These are phyloP conservation scores for Boeremia lycopersici DNA, from an alignment of 2,329 filamentous ascomycete genomes.

Conservation along the genomic window DNA sequence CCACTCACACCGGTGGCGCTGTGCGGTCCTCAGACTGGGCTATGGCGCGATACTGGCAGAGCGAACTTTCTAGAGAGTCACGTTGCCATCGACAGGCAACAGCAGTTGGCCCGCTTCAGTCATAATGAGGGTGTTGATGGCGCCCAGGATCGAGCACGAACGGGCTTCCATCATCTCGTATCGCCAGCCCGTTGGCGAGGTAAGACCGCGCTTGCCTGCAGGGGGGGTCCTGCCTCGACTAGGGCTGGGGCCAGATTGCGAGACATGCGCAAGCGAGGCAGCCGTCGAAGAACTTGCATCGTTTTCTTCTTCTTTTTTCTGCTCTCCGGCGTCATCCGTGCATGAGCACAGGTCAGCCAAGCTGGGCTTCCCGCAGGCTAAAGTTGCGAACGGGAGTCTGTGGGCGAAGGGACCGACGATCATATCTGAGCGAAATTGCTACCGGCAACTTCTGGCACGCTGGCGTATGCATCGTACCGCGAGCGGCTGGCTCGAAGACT, in stretches of 20 bases:
- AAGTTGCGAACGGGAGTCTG: constrained; percentile 44
- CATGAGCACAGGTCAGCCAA: constrained; percentile 34
- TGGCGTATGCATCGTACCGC: constrained; percentile 27
- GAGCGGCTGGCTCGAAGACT: constrained; percentile 7
- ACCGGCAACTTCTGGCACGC: constrained; percentile 30
- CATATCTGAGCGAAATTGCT: constrained; percentile 36
- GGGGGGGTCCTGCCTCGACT: constrained; percentile 22
- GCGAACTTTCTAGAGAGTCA: constrained; percentile 4
- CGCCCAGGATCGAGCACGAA: constrained; percentile 33
- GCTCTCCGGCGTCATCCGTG: constrained; percentile 42
- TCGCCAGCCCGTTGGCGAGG: constrained; percentile 36
- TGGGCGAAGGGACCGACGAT: constrained; percentile 38
- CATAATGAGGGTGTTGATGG: constrained; percentile 22
- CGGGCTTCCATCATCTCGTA: constrained; percentile 35
- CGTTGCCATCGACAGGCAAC: constrained; percentile 1
- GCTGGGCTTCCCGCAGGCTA: constrained; percentile 43
- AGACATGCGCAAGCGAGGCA: constrained; percentile 34
- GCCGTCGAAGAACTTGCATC: constrained; percentile 38
- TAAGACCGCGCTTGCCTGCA: constrained; percentile 23
- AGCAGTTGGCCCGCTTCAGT: constrained; percentile 4
- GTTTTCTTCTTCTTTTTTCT: constrained; percentile 34
- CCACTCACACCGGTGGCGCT: constrained; percentile 20
- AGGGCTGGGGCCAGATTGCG: constrained; percentile 27
- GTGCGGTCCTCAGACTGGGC: not conserved
- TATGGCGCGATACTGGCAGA: constrained; percentile 1